A percentile compares a stretch with the other conserved stretches of the same genome.
These are phyloP conservation scores for Phascolomyces articulosus DNA, from an alignment of 371 early-diverging fungal genomes.

Conservation along the genomic window DNA sequence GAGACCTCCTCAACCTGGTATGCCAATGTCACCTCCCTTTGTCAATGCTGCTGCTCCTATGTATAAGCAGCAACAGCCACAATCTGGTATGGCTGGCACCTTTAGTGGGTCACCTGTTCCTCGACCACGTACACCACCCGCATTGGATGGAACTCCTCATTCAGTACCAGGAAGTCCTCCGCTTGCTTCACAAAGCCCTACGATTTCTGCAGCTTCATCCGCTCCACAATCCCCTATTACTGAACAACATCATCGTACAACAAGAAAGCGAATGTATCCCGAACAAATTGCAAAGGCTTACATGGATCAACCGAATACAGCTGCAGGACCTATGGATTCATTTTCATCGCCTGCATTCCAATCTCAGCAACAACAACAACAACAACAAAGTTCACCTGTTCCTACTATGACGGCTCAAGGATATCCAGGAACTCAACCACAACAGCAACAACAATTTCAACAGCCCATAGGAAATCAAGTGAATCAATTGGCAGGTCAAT, in stretches of 20 bases:
- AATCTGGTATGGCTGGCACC: too few species aligned
- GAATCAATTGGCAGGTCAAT: slow-evolving; percentile 44
- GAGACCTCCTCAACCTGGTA: slow-evolving; percentile 1
- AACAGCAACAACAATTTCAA: slow-evolving; percentile 1
- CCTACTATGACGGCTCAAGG: slow-evolving; percentile 16
- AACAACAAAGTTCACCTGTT: slow-evolving; percentile 16
- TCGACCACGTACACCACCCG: slow-evolving; percentile 13
- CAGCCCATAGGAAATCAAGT: slow-evolving; percentile 26
- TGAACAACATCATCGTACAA: slow-evolving; percentile 27
- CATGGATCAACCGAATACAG: slow-evolving; percentile 29
- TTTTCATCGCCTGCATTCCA: neutral
- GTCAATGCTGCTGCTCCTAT: neutral
- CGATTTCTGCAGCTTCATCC: slow-evolving; percentile 9
- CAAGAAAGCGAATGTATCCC: slow-evolving; percentile 63
- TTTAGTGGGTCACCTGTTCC: slow-evolving; percentile 1
- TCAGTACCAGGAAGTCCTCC: slow-evolving; percentile 6
- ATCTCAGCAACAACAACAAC: slow-evolving; percentile 15
- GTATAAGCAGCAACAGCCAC: neutral
- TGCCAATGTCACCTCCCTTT: neutral
- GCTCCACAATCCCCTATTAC: slow-evolving; percentile 13
- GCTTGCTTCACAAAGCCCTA: slow-evolving; percentile 12
- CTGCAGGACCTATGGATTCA: neutral
- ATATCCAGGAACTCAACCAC: slow-evolving; percentile 22
- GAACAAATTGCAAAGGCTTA: slow-evolving; percentile 54
- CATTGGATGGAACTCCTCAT: slow-evolving; percentile 51